These are phyloP conservation scores for Dissophora ornata DNA, from an alignment of 192 early-diverging fungal species.

Conservation along the genomic window DNA sequence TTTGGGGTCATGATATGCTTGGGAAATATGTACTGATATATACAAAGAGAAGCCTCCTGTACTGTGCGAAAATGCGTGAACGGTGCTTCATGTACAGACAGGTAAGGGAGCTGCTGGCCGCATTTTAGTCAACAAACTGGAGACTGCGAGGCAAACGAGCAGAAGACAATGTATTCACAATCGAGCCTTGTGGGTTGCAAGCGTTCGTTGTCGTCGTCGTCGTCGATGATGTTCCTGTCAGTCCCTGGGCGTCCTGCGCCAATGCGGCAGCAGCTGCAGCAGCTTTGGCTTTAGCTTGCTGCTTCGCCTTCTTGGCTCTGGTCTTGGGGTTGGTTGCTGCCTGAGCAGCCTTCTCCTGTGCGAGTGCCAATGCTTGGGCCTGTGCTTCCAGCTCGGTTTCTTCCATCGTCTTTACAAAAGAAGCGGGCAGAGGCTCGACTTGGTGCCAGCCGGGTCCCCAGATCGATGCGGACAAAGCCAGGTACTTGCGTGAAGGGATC, in stretches of 20 bases:
- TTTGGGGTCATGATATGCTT: no score
- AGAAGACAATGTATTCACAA: constrained; percentile 13
- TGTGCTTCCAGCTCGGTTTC: constrained; percentile 33
- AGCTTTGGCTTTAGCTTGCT: constrained; percentile 24
- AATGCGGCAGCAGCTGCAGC: constrained; percentile 12
- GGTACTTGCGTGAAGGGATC: constrained; percentile 7
- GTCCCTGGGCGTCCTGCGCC: no score
- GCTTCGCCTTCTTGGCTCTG: constrained; percentile 32
- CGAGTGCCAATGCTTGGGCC: constrained; percentile 8
- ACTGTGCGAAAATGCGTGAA: no score
- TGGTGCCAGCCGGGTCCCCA: constrained; percentile 53
- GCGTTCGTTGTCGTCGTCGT: not conserved
- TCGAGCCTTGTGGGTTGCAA: no score
- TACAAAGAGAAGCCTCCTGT: no score
- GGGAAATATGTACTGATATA: no score
- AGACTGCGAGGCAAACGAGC: constrained; percentile 40
- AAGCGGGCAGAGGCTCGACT: constrained; percentile 43
- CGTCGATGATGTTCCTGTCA: not conserved
- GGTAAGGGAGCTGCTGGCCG: not conserved
- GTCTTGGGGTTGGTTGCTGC: constrained; percentile 7
- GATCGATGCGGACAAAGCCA: constrained; percentile 36
- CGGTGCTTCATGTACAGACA: not conserved
- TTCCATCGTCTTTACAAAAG: constrained; percentile 31
- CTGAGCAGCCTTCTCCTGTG: constrained; percentile 23
- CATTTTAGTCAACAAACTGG: constrained; percentile 40